phyloP scores from a whole-genome alignment of 805 yeast genomes.

The Wickerhamia fluorescens region DNA sequence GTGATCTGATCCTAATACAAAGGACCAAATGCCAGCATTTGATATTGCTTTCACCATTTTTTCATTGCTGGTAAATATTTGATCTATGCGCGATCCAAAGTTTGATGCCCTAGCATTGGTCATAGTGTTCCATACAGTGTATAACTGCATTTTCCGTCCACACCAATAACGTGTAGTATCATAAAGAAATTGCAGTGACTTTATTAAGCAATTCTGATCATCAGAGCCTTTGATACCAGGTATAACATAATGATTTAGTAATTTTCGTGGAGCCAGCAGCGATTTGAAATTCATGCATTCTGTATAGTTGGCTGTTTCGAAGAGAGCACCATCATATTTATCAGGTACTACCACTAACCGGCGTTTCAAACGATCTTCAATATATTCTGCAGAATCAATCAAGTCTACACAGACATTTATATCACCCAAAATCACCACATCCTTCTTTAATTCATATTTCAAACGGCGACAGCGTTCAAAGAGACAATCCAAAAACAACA shows the following conservation, averaged over 20 bases:
- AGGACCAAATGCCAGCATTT: constrained; percentile 57
- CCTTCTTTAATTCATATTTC: constrained; percentile 44
- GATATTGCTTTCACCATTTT: constrained; percentile 23
- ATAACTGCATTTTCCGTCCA: constrained; percentile 57
- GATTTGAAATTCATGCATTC: constrained; percentile 30
- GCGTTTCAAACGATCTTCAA: constrained; percentile 39
- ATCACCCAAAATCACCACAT: constrained; percentile 82
- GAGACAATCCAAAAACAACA: constrained; percentile 50
- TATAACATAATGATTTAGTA: constrained; percentile 21
- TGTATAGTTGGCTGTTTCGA: constrained; percentile 19
- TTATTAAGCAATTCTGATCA: neutral
- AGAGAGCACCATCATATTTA: constrained; percentile 11
- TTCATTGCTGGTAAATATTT: constrained; percentile 46
- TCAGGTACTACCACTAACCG: constrained; percentile 20
- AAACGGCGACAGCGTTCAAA: constrained; percentile 57
- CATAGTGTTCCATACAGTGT: constrained; percentile 88
- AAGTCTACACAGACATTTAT: constrained; percentile 75
- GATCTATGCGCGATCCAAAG: constrained; percentile 84
- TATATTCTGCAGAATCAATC: constrained; percentile 73
- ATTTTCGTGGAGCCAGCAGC: constrained; percentile 20
- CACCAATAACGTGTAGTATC: constrained; percentile 56
- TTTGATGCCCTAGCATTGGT: constrained; percentile 72
- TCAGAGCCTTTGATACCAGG: constrained; percentile 11
- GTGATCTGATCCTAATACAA: constrained; percentile 83
- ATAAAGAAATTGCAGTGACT: constrained; percentile 28